Evolutionary conservation across 2,329 filamentous ascomycete genomes (phyloP).

Genomic region (Eutypella sp.): DNA sequence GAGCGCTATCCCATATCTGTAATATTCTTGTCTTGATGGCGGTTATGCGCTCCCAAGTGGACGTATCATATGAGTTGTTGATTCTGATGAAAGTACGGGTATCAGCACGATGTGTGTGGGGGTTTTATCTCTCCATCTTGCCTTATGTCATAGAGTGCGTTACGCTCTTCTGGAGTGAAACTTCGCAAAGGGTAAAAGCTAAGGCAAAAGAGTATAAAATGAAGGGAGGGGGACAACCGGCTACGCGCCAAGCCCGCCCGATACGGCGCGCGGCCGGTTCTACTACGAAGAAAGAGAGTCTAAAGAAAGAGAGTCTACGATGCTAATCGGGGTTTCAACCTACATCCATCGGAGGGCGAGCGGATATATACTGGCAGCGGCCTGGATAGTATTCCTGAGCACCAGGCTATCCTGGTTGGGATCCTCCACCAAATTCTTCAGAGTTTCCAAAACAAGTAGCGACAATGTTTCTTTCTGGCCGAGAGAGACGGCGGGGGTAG

Average conservation of each 20-base stretch:
- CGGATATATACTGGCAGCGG: conserved; percentile 88
- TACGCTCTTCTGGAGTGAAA: not conserved
- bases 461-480: conserved; percentile 78
- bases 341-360: conserved; percentile 92
- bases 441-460: conserved; percentile 69
- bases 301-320: conserved; percentile 26
- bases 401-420: conserved; percentile 74
- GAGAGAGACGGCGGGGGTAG: conserved; percentile 75
- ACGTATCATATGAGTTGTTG: conserved; percentile 74
- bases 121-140: too few relatives aligned
- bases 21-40: conserved; percentile 87
- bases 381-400: conserved; percentile 80
- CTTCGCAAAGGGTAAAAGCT: conserved; percentile 5
- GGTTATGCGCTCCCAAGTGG: conserved; percentile 83
- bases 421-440: conserved; percentile 66
- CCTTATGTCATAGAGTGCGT: not conserved
- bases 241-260: conserved; percentile 15
- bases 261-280: conserved; percentile 16
- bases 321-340: conserved; percentile 39
- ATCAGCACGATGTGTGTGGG: conserved; percentile 17
- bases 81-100: conserved; percentile 56
- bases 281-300: too few relatives aligned
- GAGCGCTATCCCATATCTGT: conserved; percentile 77
- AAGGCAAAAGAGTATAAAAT: too few relatives aligned
- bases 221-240: too few relatives aligned